These are phyloP conservation scores for Xylaria scruposa DNA, from an alignment of 495 filamentous ascomycete genomes.

Conservation along the genomic window DNA sequence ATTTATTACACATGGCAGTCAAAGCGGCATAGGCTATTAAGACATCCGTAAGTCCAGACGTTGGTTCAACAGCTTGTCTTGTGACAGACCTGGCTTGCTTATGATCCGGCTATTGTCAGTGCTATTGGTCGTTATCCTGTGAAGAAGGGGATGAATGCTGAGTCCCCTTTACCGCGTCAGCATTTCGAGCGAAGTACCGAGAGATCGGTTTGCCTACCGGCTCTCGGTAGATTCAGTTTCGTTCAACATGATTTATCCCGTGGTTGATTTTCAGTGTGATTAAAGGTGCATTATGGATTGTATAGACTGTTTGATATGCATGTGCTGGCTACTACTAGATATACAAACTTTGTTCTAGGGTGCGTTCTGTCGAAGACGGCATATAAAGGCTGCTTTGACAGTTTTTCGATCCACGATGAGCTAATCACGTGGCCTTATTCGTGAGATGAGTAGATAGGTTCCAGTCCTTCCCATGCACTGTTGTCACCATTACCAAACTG, in stretches of 20 bases:
- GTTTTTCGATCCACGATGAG: not conserved
- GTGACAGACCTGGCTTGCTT: not conserved
- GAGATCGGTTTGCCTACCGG: not conserved
- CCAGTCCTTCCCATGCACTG: conserved; percentile 55
- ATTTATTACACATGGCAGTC: not conserved
- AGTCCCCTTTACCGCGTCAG: not conserved
- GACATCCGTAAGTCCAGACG: not conserved
- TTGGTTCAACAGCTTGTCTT: not conserved
- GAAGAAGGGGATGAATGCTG: not conserved
- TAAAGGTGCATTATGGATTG: conserved; percentile 6
- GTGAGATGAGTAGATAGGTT: conserved; percentile 51
- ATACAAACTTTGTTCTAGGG: conserved; percentile 16
- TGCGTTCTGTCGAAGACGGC: not conserved
- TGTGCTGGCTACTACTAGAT: conserved; percentile 21
- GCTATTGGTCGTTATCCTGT: conserved; percentile 1
- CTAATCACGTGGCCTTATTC: conserved; percentile 20
- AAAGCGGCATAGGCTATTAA: not conserved
- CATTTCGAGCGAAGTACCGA: not conserved
- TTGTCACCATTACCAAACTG: conserved; percentile 57
- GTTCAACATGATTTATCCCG: not conserved
- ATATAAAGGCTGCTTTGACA: not conserved
- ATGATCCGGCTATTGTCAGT: not conserved
- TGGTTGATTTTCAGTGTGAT: not conserved
- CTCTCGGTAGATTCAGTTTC: not conserved
- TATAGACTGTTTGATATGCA: conserved; percentile 17